Conservation (phyloP, 2,329 filamentous ascomycete species). For the Juglanconis juglandina region DNA sequence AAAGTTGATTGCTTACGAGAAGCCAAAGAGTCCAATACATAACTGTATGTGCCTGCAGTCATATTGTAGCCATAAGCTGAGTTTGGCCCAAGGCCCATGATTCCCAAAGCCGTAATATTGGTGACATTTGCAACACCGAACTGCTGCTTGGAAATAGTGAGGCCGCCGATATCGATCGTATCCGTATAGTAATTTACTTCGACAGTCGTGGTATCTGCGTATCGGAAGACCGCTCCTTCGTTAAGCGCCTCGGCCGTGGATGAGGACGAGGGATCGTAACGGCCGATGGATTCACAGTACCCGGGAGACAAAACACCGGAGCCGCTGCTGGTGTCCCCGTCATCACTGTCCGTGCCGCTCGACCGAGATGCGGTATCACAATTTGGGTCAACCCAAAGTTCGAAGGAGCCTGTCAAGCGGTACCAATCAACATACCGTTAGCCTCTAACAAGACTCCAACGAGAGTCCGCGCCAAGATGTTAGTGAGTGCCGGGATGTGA, state of each 20-base stretch:
- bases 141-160: constrained; percentile 1
- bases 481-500: too few species aligned
- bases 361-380: not conserved
- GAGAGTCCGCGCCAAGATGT: too few species aligned
- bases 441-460: too few species aligned
- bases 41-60: not conserved
- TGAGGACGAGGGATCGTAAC: constrained; percentile 3
- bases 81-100: constrained; percentile 4
- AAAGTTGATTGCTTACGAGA: not conserved
- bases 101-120: not conserved
- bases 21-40: constrained; percentile 2
- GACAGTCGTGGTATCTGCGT: not conserved
- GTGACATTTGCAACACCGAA: constrained; percentile 4
- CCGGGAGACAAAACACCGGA: not conserved
- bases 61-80: not conserved
- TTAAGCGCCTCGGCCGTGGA: not conserved
- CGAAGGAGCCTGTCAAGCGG: constrained; percentile 6
- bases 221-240: not conserved
- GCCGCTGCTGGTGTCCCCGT: not conserved
- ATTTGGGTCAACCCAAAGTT: constrained; percentile 21
- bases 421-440: too few species aligned
- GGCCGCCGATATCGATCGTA: constrained; percentile 2
- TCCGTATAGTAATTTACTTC: not conserved
- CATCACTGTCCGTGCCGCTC: not conserved
- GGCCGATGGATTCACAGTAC: not conserved